These are phyloP conservation scores for Candida sp. DNA, from an alignment of 1,139 yeast species.

Conservation along the genomic window DNA sequence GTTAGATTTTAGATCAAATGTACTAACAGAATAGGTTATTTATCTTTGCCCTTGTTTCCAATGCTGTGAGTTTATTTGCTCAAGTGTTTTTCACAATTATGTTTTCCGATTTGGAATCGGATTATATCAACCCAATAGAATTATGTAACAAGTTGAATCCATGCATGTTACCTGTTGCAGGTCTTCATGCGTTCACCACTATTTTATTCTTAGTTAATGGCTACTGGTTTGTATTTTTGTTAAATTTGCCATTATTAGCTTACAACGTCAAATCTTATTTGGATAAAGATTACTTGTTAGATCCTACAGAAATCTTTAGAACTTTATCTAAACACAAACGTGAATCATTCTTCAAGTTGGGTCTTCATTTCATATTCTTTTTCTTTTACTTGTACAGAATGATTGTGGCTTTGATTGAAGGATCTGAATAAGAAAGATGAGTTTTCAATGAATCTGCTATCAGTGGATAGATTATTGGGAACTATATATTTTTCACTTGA, in stretches of 20 bases:
- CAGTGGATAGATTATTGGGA: too few relatives aligned
- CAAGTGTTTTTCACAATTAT: slow-evolving; percentile 93
- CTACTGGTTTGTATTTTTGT: slow-evolving; percentile 86
- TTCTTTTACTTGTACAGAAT: slow-evolving; percentile 94
- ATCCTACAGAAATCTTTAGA: slow-evolving; percentile 97
- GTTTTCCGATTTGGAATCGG: slow-evolving; percentile 93
- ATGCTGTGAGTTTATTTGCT: slow-evolving; percentile 82
- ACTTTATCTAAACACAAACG: slow-evolving; percentile 91
- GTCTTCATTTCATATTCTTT: slow-evolving; percentile 87
- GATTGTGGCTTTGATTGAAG: slow-evolving; percentile 91
- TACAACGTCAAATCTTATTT: slow-evolving; percentile 72
- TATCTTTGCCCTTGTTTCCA: slow-evolving; percentile 79
- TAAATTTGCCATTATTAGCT: slow-evolving; percentile 84
- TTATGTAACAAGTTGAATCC: slow-evolving; percentile 90
- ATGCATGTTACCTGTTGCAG: slow-evolving; percentile 90
- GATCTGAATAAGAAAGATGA: slow-evolving; percentile 24
- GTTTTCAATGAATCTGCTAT: too few relatives aligned
- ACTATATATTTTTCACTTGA: too few relatives aligned
- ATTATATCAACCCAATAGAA: slow-evolving; percentile 95
- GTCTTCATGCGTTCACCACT: slow-evolving; percentile 72
- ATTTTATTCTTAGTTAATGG: slow-evolving; percentile 78
- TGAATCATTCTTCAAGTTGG: slow-evolving; percentile 87
- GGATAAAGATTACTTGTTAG: slow-evolving; percentile 81
- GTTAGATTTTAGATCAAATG: neutral
- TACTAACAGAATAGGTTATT: slow-evolving; percentile 48